phyloP scores from a whole-genome alignment of 2,329 filamentous ascomycete genomes.

The Fusarium cyanostomum region DNA sequence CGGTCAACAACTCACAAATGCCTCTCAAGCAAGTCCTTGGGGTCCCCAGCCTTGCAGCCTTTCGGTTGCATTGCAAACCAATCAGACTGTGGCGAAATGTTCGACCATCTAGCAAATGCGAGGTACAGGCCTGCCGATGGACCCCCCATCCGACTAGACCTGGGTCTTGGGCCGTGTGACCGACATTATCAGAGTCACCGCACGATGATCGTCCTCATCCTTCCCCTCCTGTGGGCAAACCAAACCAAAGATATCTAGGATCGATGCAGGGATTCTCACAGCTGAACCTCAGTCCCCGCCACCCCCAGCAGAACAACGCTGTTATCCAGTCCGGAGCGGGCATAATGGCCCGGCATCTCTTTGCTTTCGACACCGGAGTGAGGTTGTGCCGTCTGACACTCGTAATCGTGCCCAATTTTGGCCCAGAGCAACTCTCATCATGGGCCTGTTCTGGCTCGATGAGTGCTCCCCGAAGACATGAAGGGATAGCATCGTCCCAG shows the following conservation, averaged over 20 bases:
- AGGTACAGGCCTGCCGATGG: conserved; percentile 4
- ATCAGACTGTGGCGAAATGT: background rate
- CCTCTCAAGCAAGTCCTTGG: background rate
- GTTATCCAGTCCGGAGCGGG: background rate
- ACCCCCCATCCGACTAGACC: background rate
- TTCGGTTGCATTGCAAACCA: conserved; percentile 7
- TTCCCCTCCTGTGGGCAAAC: conserved; percentile 22
- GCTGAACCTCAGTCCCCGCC: conserved; percentile 33
- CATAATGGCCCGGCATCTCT: conserved; percentile 10
- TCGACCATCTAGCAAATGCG: background rate
- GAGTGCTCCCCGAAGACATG: background rate
- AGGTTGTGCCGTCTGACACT: conserved; percentile 41
- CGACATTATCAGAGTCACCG: background rate
- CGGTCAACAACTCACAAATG: conserved; percentile 6
- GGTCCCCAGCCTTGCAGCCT: conserved; percentile 13
- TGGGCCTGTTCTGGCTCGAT: background rate
- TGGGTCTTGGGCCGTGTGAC: conserved; percentile 25
- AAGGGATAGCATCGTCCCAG: background rate
- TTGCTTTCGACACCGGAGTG: conserved; percentile 17
- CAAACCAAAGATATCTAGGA: conserved; percentile 16
- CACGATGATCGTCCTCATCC: conserved; percentile 28
- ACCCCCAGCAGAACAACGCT: conserved; percentile 10
- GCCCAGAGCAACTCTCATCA: background rate
- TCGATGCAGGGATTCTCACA: conserved; percentile 29
- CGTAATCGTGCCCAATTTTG: conserved; percentile 26